These are phyloP conservation scores for Coemansia erecta DNA, from an alignment of 192 early-diverging fungal species.

Conservation along the genomic window DNA sequence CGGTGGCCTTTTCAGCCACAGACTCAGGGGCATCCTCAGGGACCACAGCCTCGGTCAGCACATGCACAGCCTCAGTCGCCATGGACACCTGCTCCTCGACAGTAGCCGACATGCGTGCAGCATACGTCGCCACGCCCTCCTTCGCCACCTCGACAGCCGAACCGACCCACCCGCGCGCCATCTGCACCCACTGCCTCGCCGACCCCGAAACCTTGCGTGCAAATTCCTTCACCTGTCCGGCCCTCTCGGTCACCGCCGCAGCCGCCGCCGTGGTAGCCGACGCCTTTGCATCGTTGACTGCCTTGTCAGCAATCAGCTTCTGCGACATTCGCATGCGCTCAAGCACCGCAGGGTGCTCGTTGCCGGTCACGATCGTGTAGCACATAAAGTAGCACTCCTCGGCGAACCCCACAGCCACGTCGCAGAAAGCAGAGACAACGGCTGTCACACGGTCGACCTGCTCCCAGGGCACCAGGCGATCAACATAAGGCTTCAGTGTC, in stretches of 20 bases:
- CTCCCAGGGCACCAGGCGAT: slow-evolving; percentile 52
- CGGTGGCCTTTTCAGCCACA: neutral
- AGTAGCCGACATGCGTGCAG: slow-evolving; percentile 19
- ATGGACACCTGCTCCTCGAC: slow-evolving; percentile 16
- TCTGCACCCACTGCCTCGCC: slow-evolving; percentile 50
- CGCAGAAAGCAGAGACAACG: neutral
- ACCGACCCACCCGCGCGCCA: slow-evolving; percentile 38
- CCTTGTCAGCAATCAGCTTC: slow-evolving; percentile 1
- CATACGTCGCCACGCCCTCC: slow-evolving; percentile 20
- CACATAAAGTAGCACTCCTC: slow-evolving; percentile 50
- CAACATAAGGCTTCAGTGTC: slow-evolving; percentile 41
- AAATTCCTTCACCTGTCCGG: slow-evolving; percentile 19
- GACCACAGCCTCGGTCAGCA: neutral
- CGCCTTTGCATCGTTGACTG: slow-evolving; percentile 3
- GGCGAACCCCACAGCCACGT: slow-evolving; percentile 15
- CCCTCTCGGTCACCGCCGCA: slow-evolving; percentile 7
- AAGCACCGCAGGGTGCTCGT: slow-evolving; percentile 36
- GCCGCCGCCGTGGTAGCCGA: neutral
- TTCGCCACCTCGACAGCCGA: slow-evolving; percentile 28
- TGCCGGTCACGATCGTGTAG: slow-evolving; percentile 45
- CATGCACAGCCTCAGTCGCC: slow-evolving; percentile 12
- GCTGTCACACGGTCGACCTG: slow-evolving; percentile 10
- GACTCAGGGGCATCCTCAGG: neutral
- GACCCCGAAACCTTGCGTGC: slow-evolving; percentile 34
- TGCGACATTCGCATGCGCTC: slow-evolving; percentile 10